A percentile compares a stretch with the other conserved stretches of the same genome.
Evolutionary conservation across 371 early-diverging fungal genomes (phyloP).

Genomic region (Rhizomucor pusillus): DNA sequence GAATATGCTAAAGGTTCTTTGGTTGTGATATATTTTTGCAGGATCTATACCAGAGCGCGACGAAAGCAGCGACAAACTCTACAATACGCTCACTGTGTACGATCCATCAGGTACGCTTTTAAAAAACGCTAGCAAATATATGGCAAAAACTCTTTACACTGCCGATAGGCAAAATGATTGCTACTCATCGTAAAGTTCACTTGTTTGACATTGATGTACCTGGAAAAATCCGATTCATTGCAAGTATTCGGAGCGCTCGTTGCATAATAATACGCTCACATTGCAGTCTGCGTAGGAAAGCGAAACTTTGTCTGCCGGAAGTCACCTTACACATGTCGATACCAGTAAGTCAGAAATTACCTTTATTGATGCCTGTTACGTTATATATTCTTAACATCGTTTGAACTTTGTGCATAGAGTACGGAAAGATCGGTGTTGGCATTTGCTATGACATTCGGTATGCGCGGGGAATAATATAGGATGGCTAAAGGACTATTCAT

Average conservation of each 20-base stretch:
- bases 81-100: slow-evolving; percentile 92
- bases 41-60: slow-evolving; percentile 89
- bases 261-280: neutral
- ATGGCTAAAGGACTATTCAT: no score
- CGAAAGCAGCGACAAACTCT: slow-evolving; percentile 56
- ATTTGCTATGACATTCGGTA: slow-evolving; percentile 94
- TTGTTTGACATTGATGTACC: slow-evolving; percentile 96
- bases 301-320: slow-evolving; percentile 79
- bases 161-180: slow-evolving; percentile 49
- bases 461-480: no score
- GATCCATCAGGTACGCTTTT: slow-evolving; percentile 61
- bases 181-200: slow-evolving; percentile 79
- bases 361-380: slow-evolving; percentile 8
- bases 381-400: neutral
- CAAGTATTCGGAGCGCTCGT: slow-evolving; percentile 6
- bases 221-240: slow-evolving; percentile 84
- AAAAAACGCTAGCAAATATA: neutral
- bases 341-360: slow-evolving; percentile 53
- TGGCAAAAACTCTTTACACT: neutral
- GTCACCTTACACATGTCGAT: slow-evolving; percentile 69
- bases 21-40: slow-evolving; percentile 64
- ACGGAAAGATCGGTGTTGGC: slow-evolving; percentile 87
- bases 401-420: slow-evolving; percentile 34
- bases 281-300: slow-evolving; percentile 59
- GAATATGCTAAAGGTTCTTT: no score